phyloP scores from a whole-genome alignment of 2,329 filamentous ascomycete genomes.

The Aspergillus sp. region DNA sequence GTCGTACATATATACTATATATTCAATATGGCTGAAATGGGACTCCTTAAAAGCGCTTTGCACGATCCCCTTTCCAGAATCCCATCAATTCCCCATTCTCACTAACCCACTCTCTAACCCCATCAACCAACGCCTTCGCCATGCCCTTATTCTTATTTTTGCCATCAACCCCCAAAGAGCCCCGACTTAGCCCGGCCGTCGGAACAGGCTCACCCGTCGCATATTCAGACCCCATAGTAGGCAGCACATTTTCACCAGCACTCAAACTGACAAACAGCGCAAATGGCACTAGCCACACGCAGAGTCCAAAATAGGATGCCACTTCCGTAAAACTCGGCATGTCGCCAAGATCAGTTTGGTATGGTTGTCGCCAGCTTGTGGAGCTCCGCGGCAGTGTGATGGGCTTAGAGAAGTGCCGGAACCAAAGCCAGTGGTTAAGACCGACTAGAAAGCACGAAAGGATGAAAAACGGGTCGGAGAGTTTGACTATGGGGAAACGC shows the following conservation, averaged over 20 bases:
- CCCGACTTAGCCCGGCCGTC: slow-evolving; percentile 26
- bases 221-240: slow-evolving; percentile 82
- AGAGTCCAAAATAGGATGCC: slow-evolving; percentile 91
- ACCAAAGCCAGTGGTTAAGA: slow-evolving; percentile 93
- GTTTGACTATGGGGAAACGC: slow-evolving; percentile 73
- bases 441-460: slow-evolving; percentile 82
- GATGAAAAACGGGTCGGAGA: slow-evolving; percentile 84
- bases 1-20: background rate
- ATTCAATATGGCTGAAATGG: slow-evolving; percentile 1
- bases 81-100: slow-evolving; percentile 65
- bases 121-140: slow-evolving; percentile 64
- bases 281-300: slow-evolving; percentile 96
- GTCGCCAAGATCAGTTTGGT: slow-evolving; percentile 44
- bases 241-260: slow-evolving; percentile 91
- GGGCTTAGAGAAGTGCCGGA: slow-evolving; percentile 80
- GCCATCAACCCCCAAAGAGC: slow-evolving; percentile 28
- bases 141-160: slow-evolving; percentile 57
- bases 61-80: slow-evolving; percentile 60
- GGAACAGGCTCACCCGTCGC: slow-evolving; percentile 53
- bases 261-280: slow-evolving; percentile 91
- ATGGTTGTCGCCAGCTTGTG: slow-evolving; percentile 38
- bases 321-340: slow-evolving; percentile 89
- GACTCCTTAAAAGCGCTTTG: slow-evolving; percentile 44
- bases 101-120: slow-evolving; percentile 59
- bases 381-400: slow-evolving; percentile 38